These are phyloP conservation scores for Candida succiphila DNA, from an alignment of 805 yeast genomes.

Conservation along the genomic window DNA sequence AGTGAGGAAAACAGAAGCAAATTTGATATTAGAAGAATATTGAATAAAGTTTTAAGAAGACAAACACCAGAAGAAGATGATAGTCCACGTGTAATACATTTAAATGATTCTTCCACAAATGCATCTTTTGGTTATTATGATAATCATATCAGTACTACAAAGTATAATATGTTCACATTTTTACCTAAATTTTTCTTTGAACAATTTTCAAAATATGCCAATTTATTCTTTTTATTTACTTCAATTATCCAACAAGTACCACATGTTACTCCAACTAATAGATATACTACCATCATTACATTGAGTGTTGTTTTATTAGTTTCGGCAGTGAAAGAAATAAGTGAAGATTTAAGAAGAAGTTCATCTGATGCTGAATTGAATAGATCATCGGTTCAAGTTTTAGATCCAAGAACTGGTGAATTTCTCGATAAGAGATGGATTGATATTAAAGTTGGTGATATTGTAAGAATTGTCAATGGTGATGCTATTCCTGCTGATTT, in stretches of 20 bases:
- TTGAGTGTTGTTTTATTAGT: conserved; percentile 75
- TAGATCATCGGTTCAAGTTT: conserved; percentile 55
- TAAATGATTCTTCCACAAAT: conserved; percentile 56
- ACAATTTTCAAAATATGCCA: conserved; percentile 96
- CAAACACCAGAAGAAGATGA: conserved; percentile 10
- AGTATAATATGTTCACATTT: conserved; percentile 88
- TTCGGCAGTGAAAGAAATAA: conserved; percentile 84
- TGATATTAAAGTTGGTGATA: conserved; percentile 83
- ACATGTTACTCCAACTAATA: conserved; percentile 87
- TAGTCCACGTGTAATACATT: conserved; percentile 55
- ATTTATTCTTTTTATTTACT: conserved; percentile 85
- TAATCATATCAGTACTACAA: conserved; percentile 90
- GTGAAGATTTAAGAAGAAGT: conserved; percentile 86
- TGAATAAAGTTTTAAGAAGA: conserved; percentile 6
- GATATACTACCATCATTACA: conserved; percentile 93
- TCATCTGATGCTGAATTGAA: conserved; percentile 85
- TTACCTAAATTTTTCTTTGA: conserved; percentile 91
- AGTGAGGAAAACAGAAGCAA: conserved; percentile 11
- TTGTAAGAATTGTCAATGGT: conserved; percentile 74
- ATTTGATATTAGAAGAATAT: conserved; percentile 20
- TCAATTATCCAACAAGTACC: conserved; percentile 96
- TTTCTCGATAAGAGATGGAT: conserved; percentile 74
- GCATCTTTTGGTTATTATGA: conserved; percentile 49
- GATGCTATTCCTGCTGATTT: conserved; percentile 94
- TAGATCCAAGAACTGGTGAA: conserved; percentile 45